Evolutionary conservation across 129 eudicot species (phyloP).

Genomic region (Rutidosis leptorrhynchoides): DNA sequence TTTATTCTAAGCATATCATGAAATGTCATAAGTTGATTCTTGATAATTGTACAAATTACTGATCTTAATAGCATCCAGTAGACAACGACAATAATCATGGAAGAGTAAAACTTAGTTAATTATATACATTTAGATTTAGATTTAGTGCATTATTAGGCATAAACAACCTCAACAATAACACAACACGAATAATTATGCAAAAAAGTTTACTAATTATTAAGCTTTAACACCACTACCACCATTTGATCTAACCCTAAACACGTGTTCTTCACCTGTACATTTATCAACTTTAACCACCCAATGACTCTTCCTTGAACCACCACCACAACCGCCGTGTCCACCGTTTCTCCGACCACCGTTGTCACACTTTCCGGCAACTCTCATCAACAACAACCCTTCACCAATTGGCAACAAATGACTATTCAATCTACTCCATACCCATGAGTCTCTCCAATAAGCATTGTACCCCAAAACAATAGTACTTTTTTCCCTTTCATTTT

Average conservation of each 20-base stretch:
- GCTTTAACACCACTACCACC: constrained; percentile 31
- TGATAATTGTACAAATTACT: not conserved
- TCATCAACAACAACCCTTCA: constrained; percentile 51
- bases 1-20: no score
- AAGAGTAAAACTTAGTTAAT: not conserved
- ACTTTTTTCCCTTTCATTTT: constrained; percentile 20
- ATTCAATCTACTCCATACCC: constrained; percentile 34
- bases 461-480: constrained; percentile 59
- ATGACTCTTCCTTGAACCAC: constrained; percentile 33
- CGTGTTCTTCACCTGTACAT: constrained; percentile 71
- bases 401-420: constrained; percentile 69
- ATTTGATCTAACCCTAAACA: constrained; percentile 43
- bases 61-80: constrained; percentile 17
- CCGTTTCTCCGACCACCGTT: constrained; percentile 15
- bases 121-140: constrained; percentile 24
- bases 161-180: constrained; percentile 12
- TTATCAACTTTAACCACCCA: constrained; percentile 63
- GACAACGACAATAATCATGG: not conserved
- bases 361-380: constrained; percentile 21
- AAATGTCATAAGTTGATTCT: no score
- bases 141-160: constrained; percentile 1
- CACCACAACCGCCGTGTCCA: constrained; percentile 22
- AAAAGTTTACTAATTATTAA: constrained; percentile 4
- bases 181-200: not conserved
- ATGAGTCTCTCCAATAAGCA: constrained; percentile 43